phyloP scores from a whole-genome alignment of 2,329 filamentous ascomycete species.

The Fusarium buxicola region DNA sequence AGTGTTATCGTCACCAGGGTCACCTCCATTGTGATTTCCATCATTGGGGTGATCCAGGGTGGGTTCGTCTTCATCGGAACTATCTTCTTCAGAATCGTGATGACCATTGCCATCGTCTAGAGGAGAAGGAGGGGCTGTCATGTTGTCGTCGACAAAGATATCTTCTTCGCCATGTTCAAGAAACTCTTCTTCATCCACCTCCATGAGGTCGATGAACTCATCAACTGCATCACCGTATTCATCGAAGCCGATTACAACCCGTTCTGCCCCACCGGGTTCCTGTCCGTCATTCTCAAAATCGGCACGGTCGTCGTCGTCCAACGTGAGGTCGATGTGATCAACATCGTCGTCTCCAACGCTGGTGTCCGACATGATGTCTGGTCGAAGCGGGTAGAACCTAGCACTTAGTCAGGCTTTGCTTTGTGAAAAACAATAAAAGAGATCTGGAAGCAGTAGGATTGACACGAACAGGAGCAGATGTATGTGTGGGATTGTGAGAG shows the following conservation, averaged over 20 bases:
- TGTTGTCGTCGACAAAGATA: background rate
- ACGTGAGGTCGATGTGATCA: slow-evolving; percentile 19
- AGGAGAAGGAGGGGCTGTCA: background rate
- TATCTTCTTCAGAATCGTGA: background rate
- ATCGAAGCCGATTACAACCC: slow-evolving; percentile 1
- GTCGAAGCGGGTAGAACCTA: background rate
- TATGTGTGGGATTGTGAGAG: background rate
- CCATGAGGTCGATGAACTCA: slow-evolving; percentile 5
- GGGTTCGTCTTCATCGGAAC: background rate
- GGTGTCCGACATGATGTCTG: slow-evolving; percentile 21
- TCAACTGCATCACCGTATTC: background rate
- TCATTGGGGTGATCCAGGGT: background rate
- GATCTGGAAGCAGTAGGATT: too few relatives aligned
- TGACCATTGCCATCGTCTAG: background rate
- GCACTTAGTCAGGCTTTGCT: background rate
- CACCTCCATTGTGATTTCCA: too few relatives aligned
- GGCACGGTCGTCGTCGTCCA: background rate
- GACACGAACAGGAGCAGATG: background rate
- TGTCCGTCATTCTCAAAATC: background rate
- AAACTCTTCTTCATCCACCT: background rate
- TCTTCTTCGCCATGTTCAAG: background rate
- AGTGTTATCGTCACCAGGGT: background rate
- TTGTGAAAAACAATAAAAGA: background rate
- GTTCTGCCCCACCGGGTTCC: background rate
- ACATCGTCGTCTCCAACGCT: background rate